phyloP scores from a whole-genome alignment of 805 yeast species.

The Brettanomyces nanus region DNA sequence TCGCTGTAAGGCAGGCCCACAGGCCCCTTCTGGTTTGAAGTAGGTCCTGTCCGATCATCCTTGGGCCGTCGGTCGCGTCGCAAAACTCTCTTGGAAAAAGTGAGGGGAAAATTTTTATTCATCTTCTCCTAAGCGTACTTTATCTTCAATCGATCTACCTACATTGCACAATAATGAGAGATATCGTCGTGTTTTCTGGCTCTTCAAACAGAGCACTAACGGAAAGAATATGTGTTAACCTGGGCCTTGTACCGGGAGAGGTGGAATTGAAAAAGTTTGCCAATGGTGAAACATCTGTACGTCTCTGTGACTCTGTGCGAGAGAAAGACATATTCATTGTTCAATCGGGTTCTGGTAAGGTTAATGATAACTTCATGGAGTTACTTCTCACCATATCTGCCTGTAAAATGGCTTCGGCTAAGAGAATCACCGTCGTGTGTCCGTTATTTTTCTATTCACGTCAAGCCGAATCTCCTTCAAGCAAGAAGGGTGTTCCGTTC shows the following conservation, averaged over 20 bases:
- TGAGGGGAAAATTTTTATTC: too few relatives aligned
- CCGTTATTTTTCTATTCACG: slow-evolving; percentile 94
- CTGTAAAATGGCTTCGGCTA: slow-evolving; percentile 85
- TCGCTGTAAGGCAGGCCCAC: too few relatives aligned
- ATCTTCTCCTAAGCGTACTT: too few relatives aligned
- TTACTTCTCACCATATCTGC: slow-evolving; percentile 81
- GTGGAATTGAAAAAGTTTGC: slow-evolving; percentile 61
- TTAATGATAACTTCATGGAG: slow-evolving; percentile 81
- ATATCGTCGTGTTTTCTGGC: slow-evolving; percentile 85
- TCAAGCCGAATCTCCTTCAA: slow-evolving; percentile 89
- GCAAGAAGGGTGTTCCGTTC: slow-evolving; percentile 67
- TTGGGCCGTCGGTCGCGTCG: too few relatives aligned
- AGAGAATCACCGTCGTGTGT: slow-evolving; percentile 79
- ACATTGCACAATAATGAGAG: too few relatives aligned
- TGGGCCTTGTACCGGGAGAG: slow-evolving; percentile 66
- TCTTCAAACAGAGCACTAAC: slow-evolving; percentile 80
- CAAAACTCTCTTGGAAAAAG: too few relatives aligned
- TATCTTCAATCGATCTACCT: too few relatives aligned
- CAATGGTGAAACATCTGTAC: slow-evolving; percentile 92
- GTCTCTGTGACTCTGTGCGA: slow-evolving; percentile 80
- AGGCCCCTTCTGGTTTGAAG: too few relatives aligned
- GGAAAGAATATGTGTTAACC: slow-evolving; percentile 61
- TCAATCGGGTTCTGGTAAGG: slow-evolving; percentile 82
- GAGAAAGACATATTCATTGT: slow-evolving; percentile 93
- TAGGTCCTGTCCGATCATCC: too few relatives aligned